phyloP scores from a whole-genome alignment of 2,329 filamentous ascomycete genomes.

The Ophiostoma triangulosporum region DNA sequence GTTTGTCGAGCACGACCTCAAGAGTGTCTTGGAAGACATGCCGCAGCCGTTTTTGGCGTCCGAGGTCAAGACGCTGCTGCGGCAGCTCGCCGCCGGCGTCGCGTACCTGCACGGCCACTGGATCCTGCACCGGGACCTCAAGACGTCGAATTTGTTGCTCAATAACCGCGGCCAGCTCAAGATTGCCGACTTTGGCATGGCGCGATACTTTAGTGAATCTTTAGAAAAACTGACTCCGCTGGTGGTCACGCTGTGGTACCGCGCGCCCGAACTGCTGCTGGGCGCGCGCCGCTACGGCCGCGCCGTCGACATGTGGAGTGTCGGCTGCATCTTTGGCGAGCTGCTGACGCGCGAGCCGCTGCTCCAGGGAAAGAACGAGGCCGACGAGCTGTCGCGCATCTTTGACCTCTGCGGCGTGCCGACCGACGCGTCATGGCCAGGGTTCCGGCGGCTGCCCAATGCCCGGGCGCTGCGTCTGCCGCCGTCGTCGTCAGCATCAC shows the following conservation, averaged over 20 bases:
- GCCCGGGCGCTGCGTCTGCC: constrained; percentile 66
- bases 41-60: constrained; percentile 82
- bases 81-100: constrained; percentile 68
- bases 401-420: constrained; percentile 84
- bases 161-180: constrained; percentile 92
- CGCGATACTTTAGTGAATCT: constrained; percentile 74
- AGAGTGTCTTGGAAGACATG: constrained; percentile 87
- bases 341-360: constrained; percentile 71
- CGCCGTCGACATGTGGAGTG: constrained; percentile 86
- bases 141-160: constrained; percentile 86
- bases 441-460: constrained; percentile 76
- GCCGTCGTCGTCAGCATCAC: constrained; percentile 26
- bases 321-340: constrained; percentile 93
- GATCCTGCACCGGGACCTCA: constrained; percentile 89
- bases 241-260: constrained; percentile 96
- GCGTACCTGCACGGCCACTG: constrained; percentile 77
- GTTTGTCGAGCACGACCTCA: constrained; percentile 94
- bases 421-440: constrained; percentile 70
- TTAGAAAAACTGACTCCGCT: constrained; percentile 90
- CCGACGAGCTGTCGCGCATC: constrained; percentile 76
- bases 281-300: constrained; percentile 62
- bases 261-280: constrained; percentile 77
- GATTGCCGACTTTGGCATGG: constrained; percentile 97
- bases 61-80: constrained; percentile 80
- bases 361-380: constrained; percentile 81